Evolutionary conservation across 108 stramenopile genomes (phyloP), one percentile per base, ranked within the genome.

Genomic region (Stephanodiscus triporus): DNA sequence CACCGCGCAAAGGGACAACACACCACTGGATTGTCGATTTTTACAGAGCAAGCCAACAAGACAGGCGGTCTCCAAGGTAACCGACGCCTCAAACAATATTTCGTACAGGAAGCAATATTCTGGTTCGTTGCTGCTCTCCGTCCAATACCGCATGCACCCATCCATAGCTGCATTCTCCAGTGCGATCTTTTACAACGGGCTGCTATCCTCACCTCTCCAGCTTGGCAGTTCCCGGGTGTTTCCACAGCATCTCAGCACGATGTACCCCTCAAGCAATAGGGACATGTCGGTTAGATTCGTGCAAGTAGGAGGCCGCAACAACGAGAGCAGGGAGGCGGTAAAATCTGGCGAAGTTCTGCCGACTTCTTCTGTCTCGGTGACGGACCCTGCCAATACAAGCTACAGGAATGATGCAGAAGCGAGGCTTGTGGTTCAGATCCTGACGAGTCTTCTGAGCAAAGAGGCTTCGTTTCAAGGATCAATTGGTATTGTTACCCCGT

Each of bases 121-220:
- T 26, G 94, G 97, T 7, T 92, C 95, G 36, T 62, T 97, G 22
- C 87, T 98, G 14, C 93, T 99, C 2, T 89, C 91, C 29, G 70
- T 88, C 6, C 95, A 96, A 67, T 97, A 97, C 84, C 88, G 98
- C 29, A 99, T 99, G 98, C 97, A 96, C 75, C 97, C 97, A 17
- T 86, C 85, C n/a, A 96, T 99, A 53, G 84, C 95, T n/a, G 92
- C 94, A 22, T 98, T 97, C 71, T 90, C 97, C 0, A 92, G 87
- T n/a, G 89, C 88, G 2, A 64, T 91, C 13, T 97, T 94, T 66
- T 97, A 97, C 75, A 85, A 94, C 63, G 86, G 89, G 23, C 72
- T 92, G 27, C 76, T 93, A 1, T 55, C 86, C 11, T 86, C 89
- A n/a, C 94, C 91, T 22, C 53, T 76, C 9, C 73, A 81, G 61